These are phyloP conservation scores for Bryoglossum gracile DNA, from an alignment of 495 filamentous ascomycete species.

Conservation along the genomic window DNA sequence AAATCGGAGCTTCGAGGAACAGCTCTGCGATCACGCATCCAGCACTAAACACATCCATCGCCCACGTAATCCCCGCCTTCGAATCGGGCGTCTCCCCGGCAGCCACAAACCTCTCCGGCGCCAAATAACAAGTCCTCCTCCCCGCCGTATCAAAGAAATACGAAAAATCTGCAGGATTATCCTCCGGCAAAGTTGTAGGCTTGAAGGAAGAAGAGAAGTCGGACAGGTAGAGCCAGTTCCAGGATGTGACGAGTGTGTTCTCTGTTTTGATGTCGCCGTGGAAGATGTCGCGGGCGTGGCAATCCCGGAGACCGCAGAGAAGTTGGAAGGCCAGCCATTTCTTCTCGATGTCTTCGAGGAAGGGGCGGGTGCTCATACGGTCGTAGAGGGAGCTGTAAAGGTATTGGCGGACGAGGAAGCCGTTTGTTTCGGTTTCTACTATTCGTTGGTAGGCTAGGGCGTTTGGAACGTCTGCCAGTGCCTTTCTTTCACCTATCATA, in stretches of 20 bases:
- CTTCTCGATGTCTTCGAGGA: slow-evolving; percentile 95
- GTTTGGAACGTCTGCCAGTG: slow-evolving; percentile 79
- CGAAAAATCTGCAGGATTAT: slow-evolving; percentile 95
- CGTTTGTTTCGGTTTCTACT: slow-evolving; percentile 81
- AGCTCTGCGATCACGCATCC: slow-evolving; percentile 97
- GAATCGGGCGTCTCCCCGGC: slow-evolving; percentile 52
- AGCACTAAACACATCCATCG: slow-evolving; percentile 98
- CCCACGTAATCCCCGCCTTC: slow-evolving; percentile 70
- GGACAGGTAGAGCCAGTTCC: slow-evolving; percentile 98
- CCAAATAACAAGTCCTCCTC: slow-evolving; percentile 89
- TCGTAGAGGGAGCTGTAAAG: slow-evolving; percentile 97
- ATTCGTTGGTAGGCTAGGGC: slow-evolving; percentile 84
- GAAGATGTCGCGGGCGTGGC: slow-evolving; percentile 81
- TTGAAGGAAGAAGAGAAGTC: slow-evolving; percentile 97
- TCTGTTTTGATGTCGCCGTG: slow-evolving; percentile 99
- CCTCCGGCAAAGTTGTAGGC: slow-evolving; percentile 87
- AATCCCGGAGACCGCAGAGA: slow-evolving; percentile 85
- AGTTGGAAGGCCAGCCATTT: slow-evolving; percentile 98
- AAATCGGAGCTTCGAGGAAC: slow-evolving; percentile 91
- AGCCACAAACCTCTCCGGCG: slow-evolving; percentile 82
- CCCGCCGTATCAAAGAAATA: slow-evolving; percentile 96
- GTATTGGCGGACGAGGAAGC: slow-evolving; percentile 93
- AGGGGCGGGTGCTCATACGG: slow-evolving; percentile 91
- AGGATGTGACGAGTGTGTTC: slow-evolving; percentile 92
- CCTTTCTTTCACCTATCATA: slow-evolving; percentile 64